Percentiles rank a stretch among this genome's conserved stretches.
These are phyloP conservation scores for Lichtheimia ramosa DNA, from an alignment of 371 early-diverging fungal genomes.

Conservation along the genomic window DNA sequence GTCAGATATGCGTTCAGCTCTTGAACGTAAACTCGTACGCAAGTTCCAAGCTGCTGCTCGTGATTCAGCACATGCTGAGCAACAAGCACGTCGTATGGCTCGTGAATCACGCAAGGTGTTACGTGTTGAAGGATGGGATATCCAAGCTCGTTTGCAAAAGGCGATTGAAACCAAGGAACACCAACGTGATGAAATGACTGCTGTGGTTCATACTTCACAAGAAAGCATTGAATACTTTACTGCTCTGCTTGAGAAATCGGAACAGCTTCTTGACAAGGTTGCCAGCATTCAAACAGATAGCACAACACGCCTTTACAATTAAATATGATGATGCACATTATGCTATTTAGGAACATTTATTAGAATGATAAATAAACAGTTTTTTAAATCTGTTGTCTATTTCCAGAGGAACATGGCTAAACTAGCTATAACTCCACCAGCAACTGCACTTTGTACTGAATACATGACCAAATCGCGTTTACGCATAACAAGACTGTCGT, in stretches of 20 bases:
- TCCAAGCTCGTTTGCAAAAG: constrained; percentile 80
- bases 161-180: constrained; percentile 77
- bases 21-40: constrained; percentile 78
- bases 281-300: constrained; percentile 29
- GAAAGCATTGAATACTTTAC: constrained; percentile 71
- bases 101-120: constrained; percentile 74
- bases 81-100: constrained; percentile 71
- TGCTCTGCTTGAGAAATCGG: constrained; percentile 51
- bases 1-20: constrained; percentile 78
- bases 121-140: constrained; percentile 81
- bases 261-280: constrained; percentile 38
- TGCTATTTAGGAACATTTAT: too few species aligned
- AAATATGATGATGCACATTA: background rate
- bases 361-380: background rate
- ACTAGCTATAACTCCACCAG: constrained; percentile 43
- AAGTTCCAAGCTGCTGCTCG: constrained; percentile 73
- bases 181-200: constrained; percentile 61
- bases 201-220: constrained; percentile 55
- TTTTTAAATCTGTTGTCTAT: constrained; percentile 13
- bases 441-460: constrained; percentile 44
- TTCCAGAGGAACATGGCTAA: constrained; percentile 34
- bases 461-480: constrained; percentile 25
- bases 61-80: constrained; percentile 64
- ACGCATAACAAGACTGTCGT: background rate
- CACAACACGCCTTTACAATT: constrained; percentile 4